phyloP scores from a whole-genome alignment of 78 protist genomes.

The slime mould (Dictyostelium discoideum) region DNA sequence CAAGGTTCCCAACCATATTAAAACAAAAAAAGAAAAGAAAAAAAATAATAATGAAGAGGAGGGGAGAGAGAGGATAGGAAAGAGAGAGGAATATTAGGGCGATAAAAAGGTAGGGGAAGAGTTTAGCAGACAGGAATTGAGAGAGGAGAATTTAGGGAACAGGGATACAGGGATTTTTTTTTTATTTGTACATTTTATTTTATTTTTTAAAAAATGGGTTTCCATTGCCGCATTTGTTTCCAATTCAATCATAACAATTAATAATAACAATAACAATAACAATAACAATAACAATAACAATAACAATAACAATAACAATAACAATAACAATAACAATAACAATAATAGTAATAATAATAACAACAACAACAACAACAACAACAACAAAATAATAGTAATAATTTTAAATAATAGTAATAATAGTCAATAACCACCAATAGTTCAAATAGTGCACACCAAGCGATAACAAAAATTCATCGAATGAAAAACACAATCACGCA shows the following conservation, averaged over 20 bases:
- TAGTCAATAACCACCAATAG: background rate
- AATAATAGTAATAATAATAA: no score
- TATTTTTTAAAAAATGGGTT: background rate
- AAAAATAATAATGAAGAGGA: background rate
- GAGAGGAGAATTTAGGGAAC: background rate
- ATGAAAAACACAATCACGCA: background rate
- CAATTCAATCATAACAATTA: background rate
- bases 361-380: no score
- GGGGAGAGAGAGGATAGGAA: background rate
- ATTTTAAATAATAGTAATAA: background rate
- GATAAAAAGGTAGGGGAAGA: background rate
- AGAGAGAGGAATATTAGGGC: background rate
- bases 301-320: no score
- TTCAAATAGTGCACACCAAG: background rate
- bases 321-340: no score
- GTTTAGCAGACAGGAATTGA: background rate
- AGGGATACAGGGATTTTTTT: background rate
- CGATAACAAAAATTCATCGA: background rate
- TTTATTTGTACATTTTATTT: background rate
- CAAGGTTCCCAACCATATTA: slow-evolving; percentile 39
- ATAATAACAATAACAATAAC: no score
- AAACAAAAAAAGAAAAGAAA: background rate
- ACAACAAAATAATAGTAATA: no score
- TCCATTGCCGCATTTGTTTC: background rate
- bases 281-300: no score